Base-by-base conservation (phyloP, 2,329 filamentous ascomycete genomes). In the Cercospora berteroae region DNA sequence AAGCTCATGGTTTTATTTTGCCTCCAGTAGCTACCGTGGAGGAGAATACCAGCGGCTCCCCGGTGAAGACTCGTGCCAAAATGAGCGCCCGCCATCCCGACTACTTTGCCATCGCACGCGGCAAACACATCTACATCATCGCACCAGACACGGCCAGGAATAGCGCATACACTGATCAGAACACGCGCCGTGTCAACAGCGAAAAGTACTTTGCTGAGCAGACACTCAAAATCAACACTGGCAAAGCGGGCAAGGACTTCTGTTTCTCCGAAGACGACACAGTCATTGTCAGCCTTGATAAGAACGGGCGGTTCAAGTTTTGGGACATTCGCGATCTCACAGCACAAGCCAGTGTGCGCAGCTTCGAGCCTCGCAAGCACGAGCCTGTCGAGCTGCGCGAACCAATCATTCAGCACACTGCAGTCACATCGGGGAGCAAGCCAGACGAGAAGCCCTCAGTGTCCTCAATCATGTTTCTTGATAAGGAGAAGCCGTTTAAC, bases 181-280 rank as follows among this genome's bases (percentile, higher is more conserved):
- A 7, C 10, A 84, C 84, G 67, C 84, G 86, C 58, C 83, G 83
- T 44, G 93, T 97, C 69, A 91, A 97, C 77, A 95, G 92, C 0
- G 93, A 97, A 77, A 91, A 89, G 76, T 93, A 96, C 70, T 87
- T 95, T 72, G 89, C 90, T 76, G 90, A 97, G 77, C 94, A 92
- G 76, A 91, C 91, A 59, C 83, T 98, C 71, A 96, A 94, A 81
- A 97, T 99, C 80, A 93, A 94, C 73, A 98, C 94, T 69, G 95
- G 94, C 73, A 99, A 99, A 83, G 94, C 95, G 72, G 95, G 94
- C 70, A 99, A 99, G 80, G 95, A 99, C 79, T 99, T 99, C 78
- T 91, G 90, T 57, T 99, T 99, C 81, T 97, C 94, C 79, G 94
- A 96, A 79, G 95, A 99, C 79, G 95, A 99, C 79, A 92, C 90